Conservation (phyloP, 805 yeast species). For the Helenozyma baotianmanensis region DNA sequence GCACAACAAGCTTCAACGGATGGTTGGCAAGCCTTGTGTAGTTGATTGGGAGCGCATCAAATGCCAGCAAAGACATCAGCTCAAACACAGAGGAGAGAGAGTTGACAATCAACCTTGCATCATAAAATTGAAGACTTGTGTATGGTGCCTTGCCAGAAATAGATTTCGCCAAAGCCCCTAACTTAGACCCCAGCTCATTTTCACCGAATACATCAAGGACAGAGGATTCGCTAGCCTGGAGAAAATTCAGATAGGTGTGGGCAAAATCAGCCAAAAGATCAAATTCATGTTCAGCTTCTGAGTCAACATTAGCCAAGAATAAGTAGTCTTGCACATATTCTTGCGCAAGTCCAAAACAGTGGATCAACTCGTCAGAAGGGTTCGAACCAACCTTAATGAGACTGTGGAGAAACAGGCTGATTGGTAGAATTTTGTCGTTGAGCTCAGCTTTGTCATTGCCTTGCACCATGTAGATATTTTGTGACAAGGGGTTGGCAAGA, state of each 20-base stretch:
- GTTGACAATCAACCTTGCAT: slow-evolving; percentile 21
- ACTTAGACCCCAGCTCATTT: neutral
- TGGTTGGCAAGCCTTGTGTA: slow-evolving; percentile 26
- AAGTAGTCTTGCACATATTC: slow-evolving; percentile 7
- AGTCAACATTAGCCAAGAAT: slow-evolving; percentile 5
- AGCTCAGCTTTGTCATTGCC: slow-evolving; percentile 2
- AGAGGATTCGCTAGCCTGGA: no score
- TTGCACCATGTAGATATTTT: slow-evolving; percentile 31
- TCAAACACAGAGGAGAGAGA: slow-evolving; percentile 29
- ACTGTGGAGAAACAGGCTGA: slow-evolving; percentile 14
- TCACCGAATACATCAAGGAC: neutral
- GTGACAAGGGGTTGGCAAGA: slow-evolving; percentile 44
- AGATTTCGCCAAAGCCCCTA: neutral
- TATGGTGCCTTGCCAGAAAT: slow-evolving; percentile 12
- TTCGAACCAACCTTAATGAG: neutral
- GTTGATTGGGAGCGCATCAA: slow-evolving; percentile 27
- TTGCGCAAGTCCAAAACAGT: no score
- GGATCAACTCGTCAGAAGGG: no score
- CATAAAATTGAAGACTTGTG: slow-evolving; percentile 9
- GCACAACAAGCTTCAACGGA: slow-evolving; percentile 28
- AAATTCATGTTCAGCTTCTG: no score
- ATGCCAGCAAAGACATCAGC: slow-evolving; percentile 12
- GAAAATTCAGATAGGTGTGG: no score
- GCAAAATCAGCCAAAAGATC: no score
- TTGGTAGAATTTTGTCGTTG: slow-evolving; percentile 7